Evolutionary conservation across 345 rosid genomes (phyloP).

Genomic region (Diplotaxis tenuifolia): DNA sequence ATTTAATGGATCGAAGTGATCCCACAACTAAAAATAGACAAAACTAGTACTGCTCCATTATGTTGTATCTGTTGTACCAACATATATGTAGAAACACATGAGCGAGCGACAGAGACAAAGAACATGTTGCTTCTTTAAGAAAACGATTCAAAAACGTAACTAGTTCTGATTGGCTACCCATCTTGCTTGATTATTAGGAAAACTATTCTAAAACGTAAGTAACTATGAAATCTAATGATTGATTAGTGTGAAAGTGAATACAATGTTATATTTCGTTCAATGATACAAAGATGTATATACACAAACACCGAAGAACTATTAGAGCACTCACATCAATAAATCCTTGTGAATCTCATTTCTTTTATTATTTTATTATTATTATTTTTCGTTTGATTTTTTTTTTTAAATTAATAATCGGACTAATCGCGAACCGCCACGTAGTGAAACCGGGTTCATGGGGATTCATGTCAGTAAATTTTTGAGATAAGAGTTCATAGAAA

Average conservation of each 20-base stretch:
- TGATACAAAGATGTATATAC: not conserved
- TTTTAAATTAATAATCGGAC: too few relatives aligned
- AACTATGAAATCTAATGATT: not conserved
- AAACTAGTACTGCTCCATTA: conserved; percentile 12
- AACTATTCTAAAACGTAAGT: conserved; percentile 23
- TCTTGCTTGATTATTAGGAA: conserved; percentile 1
- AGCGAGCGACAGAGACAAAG: conserved; percentile 27
- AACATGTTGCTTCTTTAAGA: conserved; percentile 35
- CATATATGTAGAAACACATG: conserved; percentile 20
- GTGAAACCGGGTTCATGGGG: too few relatives aligned
- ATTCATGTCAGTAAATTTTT: too few relatives aligned
- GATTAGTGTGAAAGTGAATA: not conserved
- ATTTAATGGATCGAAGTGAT: conserved; percentile 1
- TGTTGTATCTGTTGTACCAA: conserved; percentile 27
- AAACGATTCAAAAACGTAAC: conserved; percentile 31
- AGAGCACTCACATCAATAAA: too few relatives aligned
- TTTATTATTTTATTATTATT: too few relatives aligned
- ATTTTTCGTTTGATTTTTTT: too few relatives aligned
- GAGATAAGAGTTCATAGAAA: too few relatives aligned
- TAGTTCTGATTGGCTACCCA: conserved; percentile 8
- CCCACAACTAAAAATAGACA: not conserved
- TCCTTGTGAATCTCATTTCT: too few relatives aligned
- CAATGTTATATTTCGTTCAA: not conserved
- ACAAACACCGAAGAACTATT: not conserved
- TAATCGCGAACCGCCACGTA: too few relatives aligned